These are phyloP conservation scores for Talaromyces sp. DNA, from an alignment of 2,329 filamentous ascomycete genomes.

Conservation along the genomic window DNA sequence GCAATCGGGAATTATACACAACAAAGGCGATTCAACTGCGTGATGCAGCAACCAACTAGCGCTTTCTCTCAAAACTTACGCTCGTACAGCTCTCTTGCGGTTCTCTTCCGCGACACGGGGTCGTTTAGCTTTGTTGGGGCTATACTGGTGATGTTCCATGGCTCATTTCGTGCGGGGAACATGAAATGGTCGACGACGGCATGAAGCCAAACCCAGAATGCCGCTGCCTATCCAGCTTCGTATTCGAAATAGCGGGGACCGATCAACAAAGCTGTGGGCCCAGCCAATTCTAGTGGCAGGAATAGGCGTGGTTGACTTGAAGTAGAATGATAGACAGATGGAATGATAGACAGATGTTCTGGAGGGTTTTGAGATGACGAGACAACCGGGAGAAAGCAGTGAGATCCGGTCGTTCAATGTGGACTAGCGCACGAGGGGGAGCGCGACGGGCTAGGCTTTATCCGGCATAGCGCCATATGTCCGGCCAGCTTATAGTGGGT, in stretches of 20 bases:
- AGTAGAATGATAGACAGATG: not conserved
- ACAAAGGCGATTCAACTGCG: not conserved
- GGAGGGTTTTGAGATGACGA: not conserved
- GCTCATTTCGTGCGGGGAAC: slow-evolving; percentile 1
- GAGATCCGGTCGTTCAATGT: not conserved
- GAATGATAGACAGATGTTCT: not conserved
- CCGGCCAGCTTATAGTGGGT: not conserved
- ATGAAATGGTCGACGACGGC: not conserved
- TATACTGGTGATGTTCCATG: slow-evolving; percentile 4
- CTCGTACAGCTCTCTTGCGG: slow-evolving; percentile 35
- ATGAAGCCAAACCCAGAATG: not conserved
- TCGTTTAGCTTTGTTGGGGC: slow-evolving; percentile 21
- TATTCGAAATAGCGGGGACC: not conserved
- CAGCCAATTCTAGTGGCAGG: not conserved
- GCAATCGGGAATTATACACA: not conserved
- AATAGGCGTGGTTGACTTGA: not conserved
- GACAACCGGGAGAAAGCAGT: not conserved
- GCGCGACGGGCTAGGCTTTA: not conserved
- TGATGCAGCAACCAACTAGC: not conserved
- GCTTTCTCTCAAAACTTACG: slow-evolving; percentile 19
- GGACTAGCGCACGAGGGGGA: not conserved
- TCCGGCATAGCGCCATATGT: not conserved
- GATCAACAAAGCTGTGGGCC: not conserved
- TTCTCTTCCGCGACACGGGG: slow-evolving; percentile 37
- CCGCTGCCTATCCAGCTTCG: not conserved